A percentile compares a stretch with the other conserved stretches of the same genome.
Evolutionary conservation across 2,329 filamentous ascomycete species (phyloP).

Genomic region (Monilinia fructicola): DNA sequence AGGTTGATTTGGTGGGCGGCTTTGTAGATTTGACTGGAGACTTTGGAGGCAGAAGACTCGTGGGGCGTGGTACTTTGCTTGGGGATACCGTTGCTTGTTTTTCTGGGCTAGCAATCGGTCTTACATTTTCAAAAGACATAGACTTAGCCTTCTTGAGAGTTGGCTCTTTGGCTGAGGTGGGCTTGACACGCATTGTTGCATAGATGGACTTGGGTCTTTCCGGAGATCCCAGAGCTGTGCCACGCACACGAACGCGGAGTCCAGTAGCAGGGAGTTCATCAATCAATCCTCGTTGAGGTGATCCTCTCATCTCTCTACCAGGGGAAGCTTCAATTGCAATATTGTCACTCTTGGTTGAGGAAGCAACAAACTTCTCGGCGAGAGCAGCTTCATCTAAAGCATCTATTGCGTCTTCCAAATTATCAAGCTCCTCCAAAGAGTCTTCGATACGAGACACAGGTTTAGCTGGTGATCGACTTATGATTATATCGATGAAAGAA

Average conservation of each 20-base stretch:
- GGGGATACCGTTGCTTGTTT: conserved; percentile 37
- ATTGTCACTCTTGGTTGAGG: conserved; percentile 15
- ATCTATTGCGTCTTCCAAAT: conserved; percentile 61
- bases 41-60: conserved; percentile 46
- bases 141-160: conserved; percentile 35
- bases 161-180: conserved; percentile 35
- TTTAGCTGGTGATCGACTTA: conserved; percentile 42
- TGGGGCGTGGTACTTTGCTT: conserved; percentile 40
- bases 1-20: conserved; percentile 54
- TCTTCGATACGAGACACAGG: conserved; percentile 57
- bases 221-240: conserved; percentile 29
- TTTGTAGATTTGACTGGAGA: conserved; percentile 53
- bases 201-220: conserved; percentile 42
- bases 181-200: conserved; percentile 47
- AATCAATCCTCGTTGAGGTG: conserved; percentile 2
- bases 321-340: conserved; percentile 10
- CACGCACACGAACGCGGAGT: background rate
- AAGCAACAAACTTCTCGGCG: conserved; percentile 31
- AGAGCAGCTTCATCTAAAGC: conserved; percentile 37
- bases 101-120: conserved; percentile 27
- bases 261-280: conserved; percentile 7
- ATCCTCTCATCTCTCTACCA: conserved; percentile 7
- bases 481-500: conserved; percentile 44
- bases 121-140: conserved; percentile 32
- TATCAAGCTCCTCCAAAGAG: conserved; percentile 61